phyloP scores from a whole-genome alignment of 805 yeast genomes.

The Jamesozyma jinghongensis region DNA sequence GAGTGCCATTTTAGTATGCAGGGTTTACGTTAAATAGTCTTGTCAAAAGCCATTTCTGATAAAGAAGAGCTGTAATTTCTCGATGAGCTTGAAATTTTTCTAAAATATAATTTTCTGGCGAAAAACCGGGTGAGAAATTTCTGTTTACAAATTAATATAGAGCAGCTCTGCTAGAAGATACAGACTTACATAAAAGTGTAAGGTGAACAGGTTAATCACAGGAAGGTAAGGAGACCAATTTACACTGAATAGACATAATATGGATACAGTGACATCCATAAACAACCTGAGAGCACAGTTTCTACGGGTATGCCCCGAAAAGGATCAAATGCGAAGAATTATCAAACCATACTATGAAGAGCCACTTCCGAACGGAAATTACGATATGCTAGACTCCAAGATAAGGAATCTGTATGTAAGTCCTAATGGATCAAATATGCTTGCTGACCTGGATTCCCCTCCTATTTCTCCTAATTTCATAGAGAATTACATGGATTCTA shows the following conservation, averaged over 20 bases:
- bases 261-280: conserved; percentile 24
- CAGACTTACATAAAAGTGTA: too few relatives aligned
- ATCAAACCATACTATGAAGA: conserved; percentile 20
- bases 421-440: conserved; percentile 15
- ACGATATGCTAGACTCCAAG: conserved; percentile 7
- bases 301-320: conserved; percentile 21
- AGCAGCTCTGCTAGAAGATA: too few relatives aligned
- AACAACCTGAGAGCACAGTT: conserved; percentile 26
- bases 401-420: conserved; percentile 13
- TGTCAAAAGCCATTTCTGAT: too few relatives aligned
- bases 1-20: conserved; percentile 21
- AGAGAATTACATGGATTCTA: conserved; percentile 10
- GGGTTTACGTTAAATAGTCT: too few relatives aligned
- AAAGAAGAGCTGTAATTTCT: background rate
- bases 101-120: background rate
- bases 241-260: conserved; percentile 1
- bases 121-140: too few relatives aligned
- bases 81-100: conserved; percentile 7
- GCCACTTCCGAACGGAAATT: background rate
- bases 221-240: too few relatives aligned
- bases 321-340: conserved; percentile 25
- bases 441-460: conserved; percentile 23
- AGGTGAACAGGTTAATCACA: too few relatives aligned
- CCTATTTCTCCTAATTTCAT: conserved; percentile 21
- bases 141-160: too few relatives aligned